Conservation (phyloP, 208 protist species). For the Trypanosoma congolense region DNA sequence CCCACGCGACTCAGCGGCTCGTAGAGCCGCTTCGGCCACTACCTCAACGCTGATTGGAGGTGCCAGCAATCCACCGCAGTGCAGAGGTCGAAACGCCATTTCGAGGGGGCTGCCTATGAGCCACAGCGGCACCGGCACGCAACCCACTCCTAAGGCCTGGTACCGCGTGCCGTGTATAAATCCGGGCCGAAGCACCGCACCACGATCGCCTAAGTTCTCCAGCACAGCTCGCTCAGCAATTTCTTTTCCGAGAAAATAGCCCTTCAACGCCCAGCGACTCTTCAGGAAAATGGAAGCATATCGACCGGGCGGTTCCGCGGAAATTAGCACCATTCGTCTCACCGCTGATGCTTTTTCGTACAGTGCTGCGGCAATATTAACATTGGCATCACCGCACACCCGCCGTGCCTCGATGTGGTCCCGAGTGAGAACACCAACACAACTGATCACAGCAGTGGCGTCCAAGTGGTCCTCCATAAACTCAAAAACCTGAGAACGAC, state of each 20-base stretch:
- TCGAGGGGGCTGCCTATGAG: slow-evolving; percentile 61
- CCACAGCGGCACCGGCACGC: slow-evolving; percentile 49
- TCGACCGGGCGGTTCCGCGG: slow-evolving; percentile 49
- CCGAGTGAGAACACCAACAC: slow-evolving; percentile 57
- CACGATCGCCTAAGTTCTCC: slow-evolving; percentile 46
- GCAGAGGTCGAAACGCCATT: slow-evolving; percentile 37
- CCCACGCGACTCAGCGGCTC: slow-evolving; percentile 36
- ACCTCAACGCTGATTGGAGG: slow-evolving; percentile 63
- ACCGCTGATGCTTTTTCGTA: slow-evolving; percentile 32
- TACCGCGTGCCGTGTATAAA: slow-evolving; percentile 82
- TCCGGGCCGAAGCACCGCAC: slow-evolving; percentile 62
- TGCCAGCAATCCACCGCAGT: slow-evolving; percentile 31
- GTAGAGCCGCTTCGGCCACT: slow-evolving; percentile 66
- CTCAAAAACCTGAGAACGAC: slow-evolving; percentile 58
- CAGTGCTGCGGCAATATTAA: slow-evolving; percentile 72
- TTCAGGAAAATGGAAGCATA: slow-evolving; percentile 27
- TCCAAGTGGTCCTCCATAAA: slow-evolving; percentile 79
- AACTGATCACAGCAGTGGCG: slow-evolving; percentile 58
- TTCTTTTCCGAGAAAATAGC: slow-evolving; percentile 81
- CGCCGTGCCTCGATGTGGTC: slow-evolving; percentile 62
- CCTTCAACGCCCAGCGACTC: slow-evolving; percentile 48
- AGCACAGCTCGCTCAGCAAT: slow-evolving; percentile 65
- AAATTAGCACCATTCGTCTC: slow-evolving; percentile 69
- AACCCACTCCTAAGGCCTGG: slow-evolving; percentile 29
- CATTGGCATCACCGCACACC: slow-evolving; percentile 71